Evolutionary conservation across 257 asterid species (phyloP), one percentile per base, ranked within the genome.

Genomic region (Nicotiana benthamiana): DNA sequence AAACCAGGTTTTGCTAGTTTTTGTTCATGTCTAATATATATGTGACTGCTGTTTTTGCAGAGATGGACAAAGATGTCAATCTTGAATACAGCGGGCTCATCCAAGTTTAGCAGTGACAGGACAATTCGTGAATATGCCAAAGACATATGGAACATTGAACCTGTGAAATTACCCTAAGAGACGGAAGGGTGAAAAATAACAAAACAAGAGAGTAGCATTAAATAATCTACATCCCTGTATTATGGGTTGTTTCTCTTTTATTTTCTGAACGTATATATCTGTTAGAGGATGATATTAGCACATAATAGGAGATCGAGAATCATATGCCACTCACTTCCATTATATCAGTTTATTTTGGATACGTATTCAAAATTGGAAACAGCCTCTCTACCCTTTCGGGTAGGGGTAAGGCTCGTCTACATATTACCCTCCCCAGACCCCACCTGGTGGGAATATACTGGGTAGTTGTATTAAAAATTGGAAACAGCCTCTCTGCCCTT

Each of bases 31-130:
- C 75, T 79, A 26, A 82, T 57, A 9, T 63, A 9, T 56, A 27
- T 68, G 54, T 43, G 26, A 52, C 72, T 68, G 72, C 52, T 83
- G 68, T 78, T 74, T 20, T 77, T 60, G 87, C 93, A 92, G 96
- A 88, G 84, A 84, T 93, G 98, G 98, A 92, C 97, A 48, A 88
- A 85, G 81, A 93, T 92, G 96, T 92, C 97, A 46, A 93, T 93
- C 85, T 36, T 93, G 92, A 93, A 93, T 59, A 91, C 97, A 51
- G 93, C 97, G 9, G 94, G 96, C 54, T 91, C 95, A 30, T 86
- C 32, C 92, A 92, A 91, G 88, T 94, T 92, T 90, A 94, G 98
- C 93, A 91, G 98, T 40, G 97, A 92, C 83, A 82, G 98, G 80
- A 94, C 97, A 4, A 92, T 91, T 77, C 92, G 86, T 51, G 93